Percentiles rank a stretch among this genome's conserved stretches.
These are phyloP conservation scores for Typha latifolia DNA, from an alignment of 176 grass and related monocot species.

Conservation along the genomic window DNA sequence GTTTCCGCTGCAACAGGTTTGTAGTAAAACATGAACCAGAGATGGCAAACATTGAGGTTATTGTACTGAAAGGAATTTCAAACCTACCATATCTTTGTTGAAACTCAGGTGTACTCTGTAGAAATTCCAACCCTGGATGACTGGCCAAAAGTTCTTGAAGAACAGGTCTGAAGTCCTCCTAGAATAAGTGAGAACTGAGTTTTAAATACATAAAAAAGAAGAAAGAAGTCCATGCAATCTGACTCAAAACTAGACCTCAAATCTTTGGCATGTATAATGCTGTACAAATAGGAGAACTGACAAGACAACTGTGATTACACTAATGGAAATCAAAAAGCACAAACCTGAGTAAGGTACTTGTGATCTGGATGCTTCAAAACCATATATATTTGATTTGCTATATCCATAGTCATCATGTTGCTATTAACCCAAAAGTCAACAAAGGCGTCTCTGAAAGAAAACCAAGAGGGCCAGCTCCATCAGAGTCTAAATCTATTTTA, in stretches of 20 bases:
- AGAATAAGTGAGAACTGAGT: slow-evolving; percentile 17
- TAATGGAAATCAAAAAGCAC: not conserved
- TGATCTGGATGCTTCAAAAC: slow-evolving; percentile 66
- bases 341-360: slow-evolving; percentile 70
- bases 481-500: too few relatives aligned
- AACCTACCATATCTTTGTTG: slow-evolving; percentile 93
- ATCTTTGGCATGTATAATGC: not conserved
- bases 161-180: slow-evolving; percentile 92
- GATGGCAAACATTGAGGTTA: not conserved
- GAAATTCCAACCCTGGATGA: slow-evolving; percentile 88
- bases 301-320: too few relatives aligned
- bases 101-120: slow-evolving; percentile 94
- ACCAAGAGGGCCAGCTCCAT: not conserved
- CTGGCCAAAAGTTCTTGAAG: slow-evolving; percentile 83
- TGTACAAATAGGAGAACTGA: too few relatives aligned
- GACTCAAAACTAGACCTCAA: not conserved
- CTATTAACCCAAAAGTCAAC: slow-evolving; percentile 82
- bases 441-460: slow-evolving; percentile 61
- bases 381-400: slow-evolving; percentile 64
- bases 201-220: slow-evolving; percentile 16
- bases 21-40: not conserved
- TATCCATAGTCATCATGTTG: slow-evolving; percentile 83
- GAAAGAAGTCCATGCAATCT: slow-evolving; percentile 1
- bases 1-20: slow-evolving; percentile 67
- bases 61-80: not conserved